Conservation (phyloP, 805 yeast genomes). For the Saccharomycopsis fodiens region DNA sequence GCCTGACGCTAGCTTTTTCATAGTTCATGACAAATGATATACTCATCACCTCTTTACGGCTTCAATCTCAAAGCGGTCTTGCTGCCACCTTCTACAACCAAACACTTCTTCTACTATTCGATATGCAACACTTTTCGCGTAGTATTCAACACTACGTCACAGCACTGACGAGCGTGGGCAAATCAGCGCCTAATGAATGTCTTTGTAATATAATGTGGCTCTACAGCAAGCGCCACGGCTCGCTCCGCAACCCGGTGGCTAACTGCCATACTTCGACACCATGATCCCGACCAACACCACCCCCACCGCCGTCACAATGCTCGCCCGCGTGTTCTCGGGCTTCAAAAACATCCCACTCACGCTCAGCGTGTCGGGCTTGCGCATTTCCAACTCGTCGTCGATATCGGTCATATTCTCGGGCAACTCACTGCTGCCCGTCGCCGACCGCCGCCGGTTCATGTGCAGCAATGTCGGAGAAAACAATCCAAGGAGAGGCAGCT, state of each 20-base stretch:
- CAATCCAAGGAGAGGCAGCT: slow-evolving; percentile 13
- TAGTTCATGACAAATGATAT: too few species aligned
- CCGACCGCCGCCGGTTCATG: neutral
- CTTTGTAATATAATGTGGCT: neutral
- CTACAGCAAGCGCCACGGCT: too few species aligned
- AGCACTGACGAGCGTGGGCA: too few species aligned
- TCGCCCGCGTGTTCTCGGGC: slow-evolving; percentile 5
- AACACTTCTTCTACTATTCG: too few species aligned
- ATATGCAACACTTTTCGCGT: too few species aligned
- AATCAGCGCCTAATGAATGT: neutral
- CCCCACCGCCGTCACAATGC: slow-evolving; percentile 15
- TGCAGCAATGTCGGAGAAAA: slow-evolving; percentile 1
- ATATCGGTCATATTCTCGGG: slow-evolving; percentile 6
- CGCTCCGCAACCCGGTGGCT: too few species aligned
- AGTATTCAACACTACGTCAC: too few species aligned
- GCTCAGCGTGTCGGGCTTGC: neutral
- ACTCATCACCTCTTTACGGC: too few species aligned
- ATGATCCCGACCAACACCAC: slow-evolving; percentile 13
- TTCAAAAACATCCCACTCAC: slow-evolving; percentile 2
- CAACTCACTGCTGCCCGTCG: neutral
- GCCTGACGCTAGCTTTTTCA: too few species aligned
- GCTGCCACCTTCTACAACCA: too few species aligned
- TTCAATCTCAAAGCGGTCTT: too few species aligned
- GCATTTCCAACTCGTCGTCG: slow-evolving; percentile 3
- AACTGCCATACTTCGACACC: slow-evolving; percentile 9